Evolutionary conservation across 2,329 filamentous ascomycete species (phyloP), one percentile per base, ranked within the genome.

Genomic region (Aureobasidium vineae): DNA sequence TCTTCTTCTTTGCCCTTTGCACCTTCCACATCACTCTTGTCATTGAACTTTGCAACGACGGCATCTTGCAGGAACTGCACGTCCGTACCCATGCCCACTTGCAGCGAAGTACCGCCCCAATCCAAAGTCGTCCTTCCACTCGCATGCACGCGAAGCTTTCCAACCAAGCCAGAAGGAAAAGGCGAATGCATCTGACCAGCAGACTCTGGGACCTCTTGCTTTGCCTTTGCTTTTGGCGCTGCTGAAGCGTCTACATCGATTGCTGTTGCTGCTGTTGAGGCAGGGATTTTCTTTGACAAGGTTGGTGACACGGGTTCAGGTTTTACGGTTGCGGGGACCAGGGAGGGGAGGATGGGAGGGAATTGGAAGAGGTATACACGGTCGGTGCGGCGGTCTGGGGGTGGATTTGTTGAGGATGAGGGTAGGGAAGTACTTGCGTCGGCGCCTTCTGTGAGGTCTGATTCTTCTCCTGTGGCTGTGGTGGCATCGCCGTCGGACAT

Each of bases 341-440:
- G 80, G 67, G 84, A 83, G 5, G 86, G 86, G 4, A 87, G 83
- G 67, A 86, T 80, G 0, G 86, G 85, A 15, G 86, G 86, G 71
- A 88, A 83, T 74, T 88, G 86, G 74, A 88, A 85, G 61, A 88
- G 79, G 73, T 88, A 88, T 63, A 86, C 79, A 66, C 83, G 82
- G 64, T 86, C 83, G 41, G 83, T 77, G 21, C 81, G 78, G 49
- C 78, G 78, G 61, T 78, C 81, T 38, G 74, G 69, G 7, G 23
- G 53, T 21, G 52, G 31, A 5, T 54, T 26, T 19, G 60, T 31
- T 28, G 54, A n/a, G 23, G 53, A 38, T 26, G 45, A 19, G 3
- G 45, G 40, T 1, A 45, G 47, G 15, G 63, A 50, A 50, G 54
- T n/a, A 36, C 52, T 5, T 8, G 52, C 61, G 26, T 54, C 53